Percentiles rank a stretch among this genome's conserved stretches.
Evolutionary conservation across 768 basidiomycete species (phyloP).

Genomic region (Suillus subluteus): DNA sequence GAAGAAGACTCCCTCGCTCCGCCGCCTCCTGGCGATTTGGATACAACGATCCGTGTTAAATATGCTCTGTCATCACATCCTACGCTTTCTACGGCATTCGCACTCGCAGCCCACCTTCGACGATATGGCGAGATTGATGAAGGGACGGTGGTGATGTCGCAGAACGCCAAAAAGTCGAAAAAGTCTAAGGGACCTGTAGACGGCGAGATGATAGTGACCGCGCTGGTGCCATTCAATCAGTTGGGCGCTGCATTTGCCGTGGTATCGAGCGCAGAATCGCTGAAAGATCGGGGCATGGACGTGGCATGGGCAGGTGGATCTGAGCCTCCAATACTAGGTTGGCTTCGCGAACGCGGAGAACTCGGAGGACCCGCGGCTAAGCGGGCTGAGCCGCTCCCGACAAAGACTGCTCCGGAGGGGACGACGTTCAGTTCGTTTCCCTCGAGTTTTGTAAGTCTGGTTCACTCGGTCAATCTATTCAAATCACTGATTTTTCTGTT

Average conservation of each 20-base stretch:
- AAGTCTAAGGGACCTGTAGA: constrained; percentile 42
- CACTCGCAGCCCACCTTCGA: constrained; percentile 45
- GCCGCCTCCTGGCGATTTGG: constrained; percentile 64
- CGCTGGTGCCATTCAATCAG: constrained; percentile 76
- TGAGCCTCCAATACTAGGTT: constrained; percentile 72
- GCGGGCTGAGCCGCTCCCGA: constrained; percentile 25
- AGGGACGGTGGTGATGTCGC: constrained; percentile 66
- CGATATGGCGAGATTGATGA: constrained; percentile 68
- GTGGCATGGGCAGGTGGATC: constrained; percentile 71
- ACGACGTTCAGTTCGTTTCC: constrained; percentile 67
- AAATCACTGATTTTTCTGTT: not conserved
- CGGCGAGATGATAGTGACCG: constrained; percentile 59
- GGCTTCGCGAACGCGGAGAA: constrained; percentile 75
- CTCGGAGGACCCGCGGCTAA: constrained; percentile 38
- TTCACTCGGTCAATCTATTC: constrained; percentile 12
- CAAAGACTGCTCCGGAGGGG: constrained; percentile 18
- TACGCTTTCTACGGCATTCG: constrained; percentile 22
- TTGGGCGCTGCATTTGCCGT: constrained; percentile 79
- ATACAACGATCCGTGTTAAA: constrained; percentile 78
- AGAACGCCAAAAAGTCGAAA: constrained; percentile 55
- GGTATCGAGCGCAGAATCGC: constrained; percentile 60
- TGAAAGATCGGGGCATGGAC: constrained; percentile 65
- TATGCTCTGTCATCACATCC: constrained; percentile 61
- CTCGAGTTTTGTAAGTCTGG: constrained; percentile 42
- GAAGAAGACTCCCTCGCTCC: constrained; percentile 51